Evolutionary conservation across 495 filamentous ascomycete species (phyloP), one percentile per base, ranked within the genome.

Genomic region (Penicillium egyptiacum): DNA sequence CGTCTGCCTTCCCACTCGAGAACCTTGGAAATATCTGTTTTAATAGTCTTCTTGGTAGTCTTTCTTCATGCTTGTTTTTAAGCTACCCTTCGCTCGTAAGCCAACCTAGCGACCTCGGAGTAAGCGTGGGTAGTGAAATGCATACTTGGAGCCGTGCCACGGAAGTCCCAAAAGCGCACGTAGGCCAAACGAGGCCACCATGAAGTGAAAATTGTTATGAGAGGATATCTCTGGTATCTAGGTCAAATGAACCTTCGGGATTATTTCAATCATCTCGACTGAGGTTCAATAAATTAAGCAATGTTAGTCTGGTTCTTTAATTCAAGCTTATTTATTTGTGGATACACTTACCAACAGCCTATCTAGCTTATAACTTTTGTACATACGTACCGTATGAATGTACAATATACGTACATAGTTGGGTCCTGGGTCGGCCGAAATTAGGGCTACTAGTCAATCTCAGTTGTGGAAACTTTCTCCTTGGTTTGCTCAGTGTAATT

Each of bases 221-320:
- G 23, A 1, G 30, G 33, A 26, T 39, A 37, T 45, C 20, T 23
- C 9, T 31, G 40, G 19, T 44, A 46, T 46, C 22, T 55, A 55
- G 40, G 46, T 25, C 26, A 19, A 49, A 44, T 55, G 30, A 46
- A 55, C 2, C 8, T 10, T 35, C 40, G 20, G 53, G 10, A 47
- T 42, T 23, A 28, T 26, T 28, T 53, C 5, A n/a, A 20, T 26
- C 25, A 4, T 19, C n/a, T 30, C 26, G 4, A 5, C 7, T 16
- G 2, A 4, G 2, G 3, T 47, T 2, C 2, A 46, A 28, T 46
- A 5, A 44, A 5, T 12, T 2, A 20, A 23, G 41, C 17, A 10
- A 20, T 5, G 10, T 20, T 44, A 14, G 10, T 16, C 1, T 7
- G 3, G 4, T 22, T 25, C 42, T 23, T 5, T 14, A 14, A 23